A percentile compares a stretch with the other conserved stretches of the same genome.
phyloP scores from a whole-genome alignment of 208 protist species.

The Leishmania tarentolae region DNA sequence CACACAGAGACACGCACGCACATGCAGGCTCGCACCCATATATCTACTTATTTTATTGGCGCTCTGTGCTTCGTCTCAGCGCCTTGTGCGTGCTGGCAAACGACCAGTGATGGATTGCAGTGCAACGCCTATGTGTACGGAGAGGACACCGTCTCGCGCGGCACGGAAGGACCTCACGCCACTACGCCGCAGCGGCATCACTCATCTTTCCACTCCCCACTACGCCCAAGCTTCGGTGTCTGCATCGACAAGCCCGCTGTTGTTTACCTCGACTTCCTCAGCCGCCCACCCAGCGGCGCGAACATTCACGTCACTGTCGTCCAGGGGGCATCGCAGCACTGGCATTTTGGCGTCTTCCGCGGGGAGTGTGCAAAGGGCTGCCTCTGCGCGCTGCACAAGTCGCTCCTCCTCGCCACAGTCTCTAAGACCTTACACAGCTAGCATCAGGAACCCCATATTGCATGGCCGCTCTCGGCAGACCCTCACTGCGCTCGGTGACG shows the following conservation, averaged over 20 bases:
- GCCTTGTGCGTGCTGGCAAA: neutral
- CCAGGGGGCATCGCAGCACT: neutral
- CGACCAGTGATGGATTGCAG: neutral
- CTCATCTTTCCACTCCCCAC: constrained; percentile 9
- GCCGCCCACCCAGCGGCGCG: neutral
- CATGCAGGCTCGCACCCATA: neutral
- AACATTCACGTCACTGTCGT: neutral
- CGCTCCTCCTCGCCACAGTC: neutral
- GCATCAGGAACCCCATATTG: neutral
- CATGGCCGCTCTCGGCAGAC: neutral
- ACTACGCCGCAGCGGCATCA: constrained; percentile 23
- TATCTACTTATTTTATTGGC: neutral
- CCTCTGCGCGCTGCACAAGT: neutral
- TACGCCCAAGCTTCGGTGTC: neutral
- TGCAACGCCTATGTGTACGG: neutral
- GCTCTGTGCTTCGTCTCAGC: neutral
- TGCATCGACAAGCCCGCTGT: neutral
- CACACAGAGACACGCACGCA: neutral
- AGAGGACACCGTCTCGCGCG: neutral
- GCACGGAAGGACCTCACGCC: neutral
- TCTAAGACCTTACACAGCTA: neutral
- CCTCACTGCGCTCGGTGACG: neutral
- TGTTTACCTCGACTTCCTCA: neutral
- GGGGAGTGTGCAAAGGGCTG: neutral
- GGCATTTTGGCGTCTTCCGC: neutral